These are phyloP conservation scores for Zoysia pacifica DNA, from an alignment of 176 grass and related monocot species.

Conservation along the genomic window DNA sequence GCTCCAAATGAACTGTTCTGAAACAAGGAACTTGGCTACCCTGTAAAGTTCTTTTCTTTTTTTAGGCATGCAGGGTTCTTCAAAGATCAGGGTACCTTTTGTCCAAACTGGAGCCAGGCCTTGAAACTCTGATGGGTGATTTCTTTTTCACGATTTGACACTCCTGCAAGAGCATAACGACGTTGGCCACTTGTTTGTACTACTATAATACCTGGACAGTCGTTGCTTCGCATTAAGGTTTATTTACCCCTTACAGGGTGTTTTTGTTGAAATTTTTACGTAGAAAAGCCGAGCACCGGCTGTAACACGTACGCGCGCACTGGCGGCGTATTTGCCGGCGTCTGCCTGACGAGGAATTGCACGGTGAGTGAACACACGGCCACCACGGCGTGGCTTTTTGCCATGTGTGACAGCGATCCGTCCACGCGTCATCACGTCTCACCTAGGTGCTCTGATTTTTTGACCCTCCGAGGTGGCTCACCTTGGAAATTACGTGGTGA, in stretches of 20 bases:
- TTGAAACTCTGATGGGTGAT: not conserved
- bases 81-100: constrained; percentile 3
- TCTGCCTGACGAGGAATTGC: not conserved
- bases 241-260: too few species aligned
- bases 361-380: not conserved
- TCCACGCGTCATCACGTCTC: not conserved
- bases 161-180: too few species aligned
- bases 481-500: not conserved
- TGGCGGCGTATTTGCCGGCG: not conserved
- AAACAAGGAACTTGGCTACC: constrained; percentile 32
- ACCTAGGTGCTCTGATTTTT: not conserved
- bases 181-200: too few species aligned
- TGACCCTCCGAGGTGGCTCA: not conserved
- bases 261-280: too few species aligned
- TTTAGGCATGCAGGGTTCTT: constrained; percentile 41
- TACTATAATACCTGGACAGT: too few species aligned
- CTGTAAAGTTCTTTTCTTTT: constrained; percentile 49
- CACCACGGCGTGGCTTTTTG: not conserved
- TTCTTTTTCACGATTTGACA: too few species aligned
- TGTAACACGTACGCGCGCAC: not conserved
- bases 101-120: not conserved
- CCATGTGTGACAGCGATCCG: not conserved
- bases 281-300: too few species aligned
- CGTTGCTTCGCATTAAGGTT: too few species aligned
- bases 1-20: constrained; percentile 47